These are phyloP conservation scores for Aspergillus sclerotioniger DNA, from an alignment of 495 filamentous ascomycete genomes.

Conservation along the genomic window DNA sequence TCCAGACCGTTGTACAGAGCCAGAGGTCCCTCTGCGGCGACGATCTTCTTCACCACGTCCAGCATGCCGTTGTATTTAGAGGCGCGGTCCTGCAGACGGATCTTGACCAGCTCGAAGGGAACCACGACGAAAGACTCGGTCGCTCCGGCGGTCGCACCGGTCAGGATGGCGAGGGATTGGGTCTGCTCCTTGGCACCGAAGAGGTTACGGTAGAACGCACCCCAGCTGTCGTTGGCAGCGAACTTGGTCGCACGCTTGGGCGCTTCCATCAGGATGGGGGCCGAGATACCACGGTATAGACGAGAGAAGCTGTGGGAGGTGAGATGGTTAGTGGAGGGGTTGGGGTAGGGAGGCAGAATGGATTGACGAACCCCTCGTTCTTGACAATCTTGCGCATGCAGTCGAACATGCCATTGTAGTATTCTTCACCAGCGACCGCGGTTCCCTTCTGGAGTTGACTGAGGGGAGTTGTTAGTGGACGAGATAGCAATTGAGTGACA, in stretches of 20 bases:
- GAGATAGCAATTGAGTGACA: not conserved
- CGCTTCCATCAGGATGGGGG: constrained; percentile 97
- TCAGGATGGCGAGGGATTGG: constrained; percentile 83
- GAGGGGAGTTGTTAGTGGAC: constrained; percentile 14
- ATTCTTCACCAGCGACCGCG: constrained; percentile 62
- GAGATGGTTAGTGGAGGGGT: constrained; percentile 1
- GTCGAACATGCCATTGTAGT: constrained; percentile 95
- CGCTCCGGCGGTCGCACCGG: constrained; percentile 90
- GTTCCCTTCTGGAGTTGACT: constrained; percentile 84
- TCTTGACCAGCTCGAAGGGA: constrained; percentile 93
- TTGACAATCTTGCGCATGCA: constrained; percentile 95
- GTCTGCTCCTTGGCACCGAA: constrained; percentile 87
- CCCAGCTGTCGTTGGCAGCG: constrained; percentile 98
- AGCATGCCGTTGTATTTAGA: constrained; percentile 94
- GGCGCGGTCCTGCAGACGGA: constrained; percentile 91
- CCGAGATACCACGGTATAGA: constrained; percentile 91
- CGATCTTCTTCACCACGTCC: constrained; percentile 85
- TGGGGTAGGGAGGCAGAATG: not conserved
- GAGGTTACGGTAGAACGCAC: constrained; percentile 77
- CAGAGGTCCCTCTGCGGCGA: constrained; percentile 77
- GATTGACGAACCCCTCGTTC: constrained; percentile 77
- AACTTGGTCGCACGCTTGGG: constrained; percentile 99
- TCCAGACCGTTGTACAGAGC: constrained; percentile 97
- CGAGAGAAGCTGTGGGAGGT: constrained; percentile 64
- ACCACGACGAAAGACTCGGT: constrained; percentile 96